Evolutionary conservation across 2,329 filamentous ascomycete species (phyloP).

Genomic region (Fusarium dlaminii): DNA sequence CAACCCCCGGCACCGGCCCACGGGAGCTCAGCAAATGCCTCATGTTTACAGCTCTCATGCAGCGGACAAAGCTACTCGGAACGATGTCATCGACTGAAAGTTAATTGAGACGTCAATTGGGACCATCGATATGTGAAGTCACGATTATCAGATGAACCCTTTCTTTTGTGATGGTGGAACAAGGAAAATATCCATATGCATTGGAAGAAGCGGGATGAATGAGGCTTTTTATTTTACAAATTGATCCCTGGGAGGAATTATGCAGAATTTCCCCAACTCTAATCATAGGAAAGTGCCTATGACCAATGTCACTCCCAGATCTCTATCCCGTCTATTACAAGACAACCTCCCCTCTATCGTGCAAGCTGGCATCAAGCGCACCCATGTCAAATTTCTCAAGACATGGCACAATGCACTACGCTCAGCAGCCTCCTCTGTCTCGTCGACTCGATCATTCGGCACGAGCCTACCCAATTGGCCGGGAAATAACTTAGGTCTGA

Average conservation of each 20-base stretch:
- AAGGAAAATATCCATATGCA: constrained; percentile 46
- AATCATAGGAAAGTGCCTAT: constrained; percentile 48
- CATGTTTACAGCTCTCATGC: constrained; percentile 29
- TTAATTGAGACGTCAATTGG: constrained; percentile 34
- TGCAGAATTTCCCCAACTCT: constrained; percentile 48
- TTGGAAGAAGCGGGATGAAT: constrained; percentile 51
- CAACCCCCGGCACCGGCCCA: constrained; percentile 43
- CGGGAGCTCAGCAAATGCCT: constrained; percentile 47
- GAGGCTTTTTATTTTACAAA: constrained; percentile 57
- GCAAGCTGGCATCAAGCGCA: constrained; percentile 44
- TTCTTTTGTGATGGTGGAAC: constrained; percentile 17
- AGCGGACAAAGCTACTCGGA: constrained; percentile 1
- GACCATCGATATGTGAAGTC: background rate
- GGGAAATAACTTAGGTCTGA: constrained; percentile 52
- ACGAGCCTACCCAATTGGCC: constrained; percentile 48
- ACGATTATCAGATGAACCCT: constrained; percentile 4
- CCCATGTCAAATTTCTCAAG: constrained; percentile 41
- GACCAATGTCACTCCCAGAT: constrained; percentile 48
- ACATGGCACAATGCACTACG: constrained; percentile 40
- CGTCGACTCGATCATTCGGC: constrained; percentile 49
- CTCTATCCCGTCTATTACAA: constrained; percentile 55
- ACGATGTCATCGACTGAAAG: constrained; percentile 31
- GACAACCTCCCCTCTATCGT: constrained; percentile 50
- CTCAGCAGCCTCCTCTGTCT: constrained; percentile 45
- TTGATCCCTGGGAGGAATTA: constrained; percentile 48